Conservation (phyloP, 2,329 filamentous ascomycete species). For the Colletotrichum musae region DNA sequence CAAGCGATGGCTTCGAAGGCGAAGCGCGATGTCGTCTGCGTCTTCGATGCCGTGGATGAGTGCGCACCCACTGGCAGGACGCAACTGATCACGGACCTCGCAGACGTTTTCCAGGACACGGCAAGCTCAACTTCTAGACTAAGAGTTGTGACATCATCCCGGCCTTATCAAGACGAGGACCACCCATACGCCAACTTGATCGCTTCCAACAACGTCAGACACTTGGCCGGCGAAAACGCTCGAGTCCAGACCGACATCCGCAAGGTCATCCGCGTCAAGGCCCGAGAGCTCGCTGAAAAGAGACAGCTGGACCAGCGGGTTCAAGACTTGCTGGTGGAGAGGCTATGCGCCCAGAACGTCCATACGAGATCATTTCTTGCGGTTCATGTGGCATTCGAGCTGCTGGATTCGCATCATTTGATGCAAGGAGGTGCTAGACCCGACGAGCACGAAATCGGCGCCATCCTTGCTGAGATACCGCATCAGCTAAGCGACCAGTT, state of each 20-base stretch:
- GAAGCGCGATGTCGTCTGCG: constrained; percentile 1
- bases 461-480: constrained; percentile 4
- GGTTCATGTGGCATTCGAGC: constrained; percentile 9
- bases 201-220: not conserved
- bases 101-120: not conserved
- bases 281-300: not conserved
- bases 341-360: not conserved
- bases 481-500: constrained; percentile 9
- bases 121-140: not conserved
- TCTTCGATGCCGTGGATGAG: constrained; percentile 15
- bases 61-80: not conserved
- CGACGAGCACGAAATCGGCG: not conserved
- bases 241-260: constrained; percentile 18
- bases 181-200: fast-evolving
- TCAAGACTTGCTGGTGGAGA: not conserved
- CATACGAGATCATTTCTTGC: constrained; percentile 18
- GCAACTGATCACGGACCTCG: not conserved
- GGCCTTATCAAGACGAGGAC: not conserved
- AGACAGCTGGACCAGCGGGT: not conserved
- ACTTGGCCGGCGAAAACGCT: constrained; percentile 13
- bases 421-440: not conserved
- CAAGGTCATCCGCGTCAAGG: constrained; percentile 16
- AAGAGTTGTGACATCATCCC: not conserved
- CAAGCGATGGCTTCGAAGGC: not conserved
- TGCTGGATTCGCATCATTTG: not conserved